A percentile compares a stretch with the other conserved stretches of the same genome.
Evolutionary conservation across 2,329 filamentous ascomycete genomes (phyloP).

Genomic region (Dendrostoma leiphaemia): DNA sequence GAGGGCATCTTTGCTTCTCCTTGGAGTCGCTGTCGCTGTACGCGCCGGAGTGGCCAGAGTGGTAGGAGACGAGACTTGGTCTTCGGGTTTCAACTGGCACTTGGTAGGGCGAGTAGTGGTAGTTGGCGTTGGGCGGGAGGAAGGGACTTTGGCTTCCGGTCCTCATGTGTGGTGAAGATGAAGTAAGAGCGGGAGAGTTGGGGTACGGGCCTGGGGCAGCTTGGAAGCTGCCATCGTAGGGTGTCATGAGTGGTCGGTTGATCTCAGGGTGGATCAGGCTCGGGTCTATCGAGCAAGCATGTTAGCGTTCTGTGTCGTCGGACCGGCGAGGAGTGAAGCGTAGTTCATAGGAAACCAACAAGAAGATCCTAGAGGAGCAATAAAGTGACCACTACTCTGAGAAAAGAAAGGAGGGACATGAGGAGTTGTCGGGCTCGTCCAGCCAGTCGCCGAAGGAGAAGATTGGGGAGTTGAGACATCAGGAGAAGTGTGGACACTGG

Average conservation of each 20-base stretch:
- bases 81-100: constrained; percentile 50
- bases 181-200: constrained; percentile 63
- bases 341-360: constrained; percentile 49
- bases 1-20: constrained; percentile 72
- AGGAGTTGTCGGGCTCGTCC: constrained; percentile 29
- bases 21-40: constrained; percentile 63
- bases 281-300: constrained; percentile 42
- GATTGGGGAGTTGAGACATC: constrained; percentile 31
- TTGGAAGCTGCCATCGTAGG: constrained; percentile 50
- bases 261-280: constrained; percentile 57
- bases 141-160: constrained; percentile 66
- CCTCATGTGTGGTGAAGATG: constrained; percentile 48
- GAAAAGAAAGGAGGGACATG: constrained; percentile 47
- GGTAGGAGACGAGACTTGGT: constrained; percentile 68
- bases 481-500: constrained; percentile 30
- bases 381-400: constrained; percentile 52
- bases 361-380: constrained; percentile 49
- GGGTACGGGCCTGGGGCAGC: too few relatives aligned
- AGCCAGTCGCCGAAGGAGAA: constrained; percentile 29
- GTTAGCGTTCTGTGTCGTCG: constrained; percentile 36
- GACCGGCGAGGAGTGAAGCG: constrained; percentile 16
- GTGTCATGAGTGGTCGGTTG: constrained; percentile 46
- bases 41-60: constrained; percentile 59
- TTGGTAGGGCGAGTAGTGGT: constrained; percentile 54
- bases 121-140: constrained; percentile 34